Percentiles rank a stretch among this genome's conserved stretches.
phyloP scores from a whole-genome alignment of 495 filamentous ascomycete species.

The Neurospora sp. region DNA sequence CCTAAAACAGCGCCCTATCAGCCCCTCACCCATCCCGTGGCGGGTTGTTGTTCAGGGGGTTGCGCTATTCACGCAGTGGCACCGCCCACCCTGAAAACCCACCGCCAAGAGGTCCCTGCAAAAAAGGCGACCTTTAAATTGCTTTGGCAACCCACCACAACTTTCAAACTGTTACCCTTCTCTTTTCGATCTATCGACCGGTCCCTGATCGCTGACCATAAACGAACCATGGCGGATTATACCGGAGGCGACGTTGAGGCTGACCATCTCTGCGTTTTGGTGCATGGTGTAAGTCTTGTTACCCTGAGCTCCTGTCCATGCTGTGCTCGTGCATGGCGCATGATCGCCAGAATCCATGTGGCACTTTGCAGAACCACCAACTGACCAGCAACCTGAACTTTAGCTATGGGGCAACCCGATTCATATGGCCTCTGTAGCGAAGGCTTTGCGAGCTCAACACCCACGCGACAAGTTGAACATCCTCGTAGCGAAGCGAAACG shows the following conservation, averaged over 20 bases:
- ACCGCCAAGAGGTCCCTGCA: background rate
- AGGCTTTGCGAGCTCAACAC: conserved; percentile 54
- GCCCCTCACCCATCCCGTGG: background rate
- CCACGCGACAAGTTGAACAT: conserved; percentile 58
- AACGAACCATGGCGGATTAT: conserved; percentile 18
- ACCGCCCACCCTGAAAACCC: background rate
- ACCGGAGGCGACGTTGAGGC: conserved; percentile 28
- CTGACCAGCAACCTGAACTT: conserved; percentile 11
- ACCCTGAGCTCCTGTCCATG: background rate
- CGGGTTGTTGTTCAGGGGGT: background rate
- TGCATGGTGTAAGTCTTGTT: conserved; percentile 63
- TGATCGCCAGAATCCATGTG: background rate
- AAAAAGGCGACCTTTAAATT: background rate
- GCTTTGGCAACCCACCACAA: background rate
- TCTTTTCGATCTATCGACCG: background rate
- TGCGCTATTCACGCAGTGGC: background rate
- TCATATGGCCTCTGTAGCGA: conserved; percentile 65
- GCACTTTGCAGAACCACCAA: conserved; percentile 1
- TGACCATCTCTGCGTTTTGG: conserved; percentile 84
- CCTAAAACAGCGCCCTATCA: background rate
- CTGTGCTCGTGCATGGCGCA: conserved; percentile 1
- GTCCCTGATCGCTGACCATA: background rate
- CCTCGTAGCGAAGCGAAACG: conserved; percentile 67
- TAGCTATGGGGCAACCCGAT: conserved; percentile 89
- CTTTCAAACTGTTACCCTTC: background rate